Conservation (phyloP, 2,329 filamentous ascomycete species). For the Cryphonectria naterciae region DNA sequence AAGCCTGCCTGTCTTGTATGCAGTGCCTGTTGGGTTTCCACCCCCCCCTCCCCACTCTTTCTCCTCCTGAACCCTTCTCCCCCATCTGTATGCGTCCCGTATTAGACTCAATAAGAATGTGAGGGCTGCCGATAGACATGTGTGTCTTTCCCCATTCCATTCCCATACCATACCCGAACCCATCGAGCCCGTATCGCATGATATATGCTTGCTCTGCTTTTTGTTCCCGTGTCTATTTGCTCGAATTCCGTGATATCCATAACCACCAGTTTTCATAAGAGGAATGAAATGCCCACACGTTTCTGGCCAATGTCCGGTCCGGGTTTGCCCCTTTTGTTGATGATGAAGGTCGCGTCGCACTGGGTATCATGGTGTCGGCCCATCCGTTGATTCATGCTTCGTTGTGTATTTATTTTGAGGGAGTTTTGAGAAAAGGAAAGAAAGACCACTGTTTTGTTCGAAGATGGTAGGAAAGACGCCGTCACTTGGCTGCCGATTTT, state of each 20-base stretch:
- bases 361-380: constrained; percentile 15
- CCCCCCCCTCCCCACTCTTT: no score
- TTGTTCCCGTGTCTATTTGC: neutral
- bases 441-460: neutral
- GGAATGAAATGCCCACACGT: neutral
- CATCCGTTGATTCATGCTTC: neutral
- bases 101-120: neutral
- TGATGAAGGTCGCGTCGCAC: neutral
- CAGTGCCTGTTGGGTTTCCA: neutral
- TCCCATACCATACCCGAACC: neutral
- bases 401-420: no score
- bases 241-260: neutral
- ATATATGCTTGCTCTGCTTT: neutral
- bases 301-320: neutral
- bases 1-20: neutral
- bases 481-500: neutral
- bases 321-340: neutral
- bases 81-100: neutral
- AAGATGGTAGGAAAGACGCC: neutral
- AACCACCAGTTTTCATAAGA: neutral
- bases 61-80: no score
- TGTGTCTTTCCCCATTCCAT: neutral
- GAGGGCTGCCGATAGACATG: neutral
- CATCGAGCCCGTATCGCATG: neutral
- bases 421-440: neutral